phyloP scores from a whole-genome alignment of 371 early-diverging fungal species.

The Mucor racemosus region DNA sequence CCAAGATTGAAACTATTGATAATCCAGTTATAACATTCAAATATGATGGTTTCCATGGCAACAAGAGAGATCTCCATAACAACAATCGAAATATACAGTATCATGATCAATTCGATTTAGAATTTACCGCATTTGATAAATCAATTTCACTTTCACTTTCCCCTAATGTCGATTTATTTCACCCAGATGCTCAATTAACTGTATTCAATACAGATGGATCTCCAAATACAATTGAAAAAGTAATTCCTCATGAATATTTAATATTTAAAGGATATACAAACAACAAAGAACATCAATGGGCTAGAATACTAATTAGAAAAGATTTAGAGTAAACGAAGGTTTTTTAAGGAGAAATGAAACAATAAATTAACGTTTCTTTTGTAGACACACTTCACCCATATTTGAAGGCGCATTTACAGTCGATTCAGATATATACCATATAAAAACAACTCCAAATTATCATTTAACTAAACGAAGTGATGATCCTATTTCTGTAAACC shows the following conservation, averaged over 20 bases:
- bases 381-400: constrained; percentile 34
- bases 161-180: constrained; percentile 76
- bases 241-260: constrained; percentile 49
- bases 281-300: constrained; percentile 58
- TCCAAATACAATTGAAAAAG: constrained; percentile 9
- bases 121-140: constrained; percentile 24
- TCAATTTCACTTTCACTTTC: constrained; percentile 67
- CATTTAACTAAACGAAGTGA: constrained; percentile 56
- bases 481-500: constrained; percentile 53
- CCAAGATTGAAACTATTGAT: constrained; percentile 9
- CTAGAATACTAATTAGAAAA: constrained; percentile 62
- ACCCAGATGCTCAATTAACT: constrained; percentile 63
- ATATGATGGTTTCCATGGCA: neutral
- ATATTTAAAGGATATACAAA: constrained; percentile 64
- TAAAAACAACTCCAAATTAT: constrained; percentile 65
- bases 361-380: neutral
- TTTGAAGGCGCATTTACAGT: constrained; percentile 70
- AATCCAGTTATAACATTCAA: constrained; percentile 6
- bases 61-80: neutral
- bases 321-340: constrained; percentile 39
- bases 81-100: neutral
- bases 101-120: constrained; percentile 11
- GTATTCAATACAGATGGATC: constrained; percentile 34
- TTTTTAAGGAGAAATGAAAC: constrained; percentile 6
- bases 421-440: constrained; percentile 64